These are phyloP conservation scores for Leccinum pallidistipes DNA, from an alignment of 1,284 basidiomycete genomes.

Conservation along the genomic window DNA sequence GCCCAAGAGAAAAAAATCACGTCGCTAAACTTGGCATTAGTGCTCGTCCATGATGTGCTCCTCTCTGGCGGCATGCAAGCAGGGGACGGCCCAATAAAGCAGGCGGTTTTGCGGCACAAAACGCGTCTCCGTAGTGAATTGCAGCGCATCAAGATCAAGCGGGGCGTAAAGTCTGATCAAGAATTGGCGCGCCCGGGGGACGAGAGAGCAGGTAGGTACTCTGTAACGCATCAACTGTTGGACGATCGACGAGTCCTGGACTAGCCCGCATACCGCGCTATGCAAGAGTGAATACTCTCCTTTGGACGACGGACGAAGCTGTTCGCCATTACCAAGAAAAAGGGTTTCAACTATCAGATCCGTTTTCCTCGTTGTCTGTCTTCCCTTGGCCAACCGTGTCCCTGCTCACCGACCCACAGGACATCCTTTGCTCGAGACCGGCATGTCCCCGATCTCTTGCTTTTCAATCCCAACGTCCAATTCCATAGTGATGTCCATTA, in stretches of 20 bases:
- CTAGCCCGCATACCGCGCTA: conserved; percentile 79
- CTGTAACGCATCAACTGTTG: not conserved
- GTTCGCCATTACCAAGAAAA: conserved; percentile 50
- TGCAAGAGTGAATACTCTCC: conserved; percentile 79
- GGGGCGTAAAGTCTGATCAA: conserved; percentile 61
- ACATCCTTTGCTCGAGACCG: conserved; percentile 69
- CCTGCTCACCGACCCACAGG: conserved; percentile 33
- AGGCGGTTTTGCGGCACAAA: conserved; percentile 81
- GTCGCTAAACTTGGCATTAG: conserved; percentile 71
- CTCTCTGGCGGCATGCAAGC: conserved; percentile 83
- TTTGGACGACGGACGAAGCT: conserved; percentile 65
- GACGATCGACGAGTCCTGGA: conserved; percentile 3
- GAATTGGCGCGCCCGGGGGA: conserved; percentile 68
- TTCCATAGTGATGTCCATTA: conserved; percentile 68
- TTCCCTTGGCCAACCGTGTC: conserved; percentile 1
- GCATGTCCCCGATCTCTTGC: conserved; percentile 80
- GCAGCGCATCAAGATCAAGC: conserved; percentile 80
- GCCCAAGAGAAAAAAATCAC: conserved; percentile 76
- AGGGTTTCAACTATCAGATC: conserved; percentile 54
- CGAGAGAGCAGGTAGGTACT: conserved; percentile 55
- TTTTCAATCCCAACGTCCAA: conserved; percentile 66
- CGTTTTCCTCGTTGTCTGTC: conserved; percentile 52
- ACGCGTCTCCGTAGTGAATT: conserved; percentile 87
- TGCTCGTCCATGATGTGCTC: conserved; percentile 87
- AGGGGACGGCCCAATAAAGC: conserved; percentile 84